Percentiles rank a stretch among this genome's conserved stretches.
phyloP scores from a whole-genome alignment of 163 green algal species.

The Chloromonas sp. region DNA sequence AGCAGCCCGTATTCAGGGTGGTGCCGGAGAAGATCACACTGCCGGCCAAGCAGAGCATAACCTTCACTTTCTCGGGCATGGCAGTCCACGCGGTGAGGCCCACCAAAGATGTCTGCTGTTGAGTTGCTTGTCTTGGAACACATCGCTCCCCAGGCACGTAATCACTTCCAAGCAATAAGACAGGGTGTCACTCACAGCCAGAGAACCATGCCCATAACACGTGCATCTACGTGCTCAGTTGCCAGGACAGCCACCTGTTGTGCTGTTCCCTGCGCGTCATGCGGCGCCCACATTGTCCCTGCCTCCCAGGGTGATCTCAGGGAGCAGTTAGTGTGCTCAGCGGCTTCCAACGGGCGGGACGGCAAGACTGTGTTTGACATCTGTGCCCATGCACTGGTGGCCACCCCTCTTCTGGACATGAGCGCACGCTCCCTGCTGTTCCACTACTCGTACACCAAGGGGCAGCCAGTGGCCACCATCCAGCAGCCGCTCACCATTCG shows the following conservation, averaged over 20 bases:
- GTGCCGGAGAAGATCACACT: conserved; percentile 42
- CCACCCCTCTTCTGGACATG: conserved; percentile 60
- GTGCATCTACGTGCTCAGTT: no score
- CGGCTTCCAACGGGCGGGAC: conserved; percentile 18
- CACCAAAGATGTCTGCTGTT: no score
- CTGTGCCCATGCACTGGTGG: conserved; percentile 45
- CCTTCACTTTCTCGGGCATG: conserved; percentile 49
- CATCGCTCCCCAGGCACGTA: no score
- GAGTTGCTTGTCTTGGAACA: no score
- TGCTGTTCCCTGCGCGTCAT: no score
- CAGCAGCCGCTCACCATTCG: conserved; percentile 32
- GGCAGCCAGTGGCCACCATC: not conserved
- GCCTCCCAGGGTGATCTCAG: conserved; percentile 2
- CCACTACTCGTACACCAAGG: conserved; percentile 47
- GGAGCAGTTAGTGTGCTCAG: conserved; percentile 23
- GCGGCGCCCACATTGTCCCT: not conserved
- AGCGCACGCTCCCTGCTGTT: conserved; percentile 52
- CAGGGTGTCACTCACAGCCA: no score
- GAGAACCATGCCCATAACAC: no score
- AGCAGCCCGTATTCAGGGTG: conserved; percentile 55
- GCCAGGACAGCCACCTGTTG: no score
- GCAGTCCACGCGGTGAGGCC: conserved; percentile 15
- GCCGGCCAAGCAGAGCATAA: conserved; percentile 37
- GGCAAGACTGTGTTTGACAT: conserved; percentile 40
- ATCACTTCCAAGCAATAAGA: no score